These are phyloP conservation scores for Plantago coronopus DNA, from an alignment of 305 asterid genomes.

Conservation along the genomic window DNA sequence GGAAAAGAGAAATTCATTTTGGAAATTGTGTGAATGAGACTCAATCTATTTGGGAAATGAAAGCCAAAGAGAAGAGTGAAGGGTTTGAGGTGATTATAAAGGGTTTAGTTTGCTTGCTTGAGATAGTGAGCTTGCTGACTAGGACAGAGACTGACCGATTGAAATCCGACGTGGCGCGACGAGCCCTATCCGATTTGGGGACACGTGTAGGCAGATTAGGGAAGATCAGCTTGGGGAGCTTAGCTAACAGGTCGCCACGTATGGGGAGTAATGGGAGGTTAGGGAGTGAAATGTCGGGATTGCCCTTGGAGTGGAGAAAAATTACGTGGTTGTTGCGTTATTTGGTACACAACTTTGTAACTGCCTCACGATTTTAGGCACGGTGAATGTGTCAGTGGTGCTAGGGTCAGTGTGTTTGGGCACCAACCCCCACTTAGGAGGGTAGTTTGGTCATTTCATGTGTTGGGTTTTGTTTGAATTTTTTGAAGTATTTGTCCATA, in stretches of 20 bases:
- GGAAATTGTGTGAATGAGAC: slow-evolving; percentile 16
- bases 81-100: slow-evolving; percentile 19
- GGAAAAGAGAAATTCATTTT: slow-evolving; percentile 22
- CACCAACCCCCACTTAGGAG: not conserved
- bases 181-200: not conserved
- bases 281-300: slow-evolving; percentile 14
- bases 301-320: slow-evolving; percentile 20
- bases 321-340: slow-evolving; percentile 30
- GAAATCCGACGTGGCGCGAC: slow-evolving; percentile 29
- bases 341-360: slow-evolving; percentile 20
- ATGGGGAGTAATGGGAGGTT: not conserved
- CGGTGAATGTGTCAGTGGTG: too few species aligned
- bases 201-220: slow-evolving; percentile 49
- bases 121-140: slow-evolving; percentile 30
- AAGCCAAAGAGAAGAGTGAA: slow-evolving; percentile 21
- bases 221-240: slow-evolving; percentile 16
- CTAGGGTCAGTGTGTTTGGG: too few species aligned
- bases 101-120: not conserved
- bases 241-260: slow-evolving; percentile 53
- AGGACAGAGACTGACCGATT: slow-evolving; percentile 11
- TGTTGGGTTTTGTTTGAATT: too few species aligned
- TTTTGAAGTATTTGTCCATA: not conserved
- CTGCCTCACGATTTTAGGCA: slow-evolving; percentile 36
- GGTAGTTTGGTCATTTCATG: not conserved
- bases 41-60: slow-evolving; percentile 8